Evolutionary conservation across 2,329 filamentous ascomycete genomes (phyloP), one percentile per base, ranked within the genome.

Genomic region (Cyphellophora europaea): DNA sequence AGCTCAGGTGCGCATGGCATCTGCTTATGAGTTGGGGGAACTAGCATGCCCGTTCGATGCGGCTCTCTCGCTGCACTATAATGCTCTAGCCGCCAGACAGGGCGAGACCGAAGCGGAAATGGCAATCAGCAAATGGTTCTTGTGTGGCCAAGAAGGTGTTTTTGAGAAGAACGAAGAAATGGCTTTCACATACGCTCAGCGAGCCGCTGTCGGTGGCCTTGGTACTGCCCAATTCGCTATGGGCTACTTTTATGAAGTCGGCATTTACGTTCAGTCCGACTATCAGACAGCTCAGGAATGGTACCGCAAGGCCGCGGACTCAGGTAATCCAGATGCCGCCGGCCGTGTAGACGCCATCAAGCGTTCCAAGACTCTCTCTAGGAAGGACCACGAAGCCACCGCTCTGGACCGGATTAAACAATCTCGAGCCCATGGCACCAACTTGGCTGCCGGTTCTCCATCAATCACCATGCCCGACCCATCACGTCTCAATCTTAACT

Each of bases 231-330:
- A 96, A 57, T 98, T 98, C 53, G 91, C 91, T 16, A 76, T 98
- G 68, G 89, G 89, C 8, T 98, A 98, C 60, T 98, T 96, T 63
- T 77, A 91, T 55, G 91, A 98, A 57, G 93, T 98, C 49, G 91
- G 91, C 48, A 93, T 98, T 54, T 79, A 87, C 53, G 82, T 93
- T 15, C 74, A 77, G n/a, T 82, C 85, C 45, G 84, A 89, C 54
- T 62, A 95, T 27, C 72, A 77, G 32, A 83, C 91, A 55, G 89
- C 91, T 1, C 71, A 82, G 43, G 77, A 71, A 44, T 98, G 91
- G 91, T 98, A 98, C 55, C 76, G 82, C 47, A 79, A 86, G 52
- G 89, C 91, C 5, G 82, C 87, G 18, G 80, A 84, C 19, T 85
- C 89, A 52, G 91, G 89, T 21, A 98, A 96, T 59, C 82, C 83